A percentile compares a stretch with the other conserved stretches of the same genome.
Conservation (phyloP, 768 basidiomycete species). For the Lepiota subincarnata region DNA sequence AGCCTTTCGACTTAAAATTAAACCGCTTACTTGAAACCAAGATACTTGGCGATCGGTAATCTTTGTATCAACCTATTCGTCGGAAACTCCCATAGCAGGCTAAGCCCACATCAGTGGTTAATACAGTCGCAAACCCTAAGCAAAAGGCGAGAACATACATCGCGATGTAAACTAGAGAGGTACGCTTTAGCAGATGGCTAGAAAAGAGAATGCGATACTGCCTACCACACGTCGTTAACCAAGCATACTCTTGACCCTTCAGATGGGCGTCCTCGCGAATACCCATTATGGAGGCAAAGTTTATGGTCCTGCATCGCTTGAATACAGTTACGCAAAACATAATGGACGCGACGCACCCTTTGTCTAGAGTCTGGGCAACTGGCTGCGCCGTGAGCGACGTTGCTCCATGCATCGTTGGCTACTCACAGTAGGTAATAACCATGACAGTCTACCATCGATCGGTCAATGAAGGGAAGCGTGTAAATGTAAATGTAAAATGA, state of each 20-base stretch:
- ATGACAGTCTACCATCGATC: slow-evolving; percentile 29
- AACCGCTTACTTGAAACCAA: slow-evolving; percentile 35
- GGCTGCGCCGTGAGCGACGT: not conserved
- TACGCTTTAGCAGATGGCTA: not conserved
- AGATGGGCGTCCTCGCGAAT: slow-evolving; percentile 40
- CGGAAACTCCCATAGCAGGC: slow-evolving; percentile 42
- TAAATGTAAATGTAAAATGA: not conserved
- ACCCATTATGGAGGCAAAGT: slow-evolving; percentile 46
- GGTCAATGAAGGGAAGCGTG: not conserved
- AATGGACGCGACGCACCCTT: slow-evolving; percentile 26
- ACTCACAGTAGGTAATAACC: slow-evolving; percentile 42
- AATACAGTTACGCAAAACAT: no score
- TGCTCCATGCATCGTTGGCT: not conserved
- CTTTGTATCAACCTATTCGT: slow-evolving; percentile 45
- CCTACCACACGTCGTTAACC: slow-evolving; percentile 45
- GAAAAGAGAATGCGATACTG: not conserved
- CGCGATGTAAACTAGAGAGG: slow-evolving; percentile 33
- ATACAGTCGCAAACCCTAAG: not conserved
- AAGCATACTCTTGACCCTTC: slow-evolving; percentile 46
- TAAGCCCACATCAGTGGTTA: slow-evolving; percentile 10
- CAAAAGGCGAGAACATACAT: slow-evolving; percentile 23
- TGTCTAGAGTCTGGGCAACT: slow-evolving; percentile 44
- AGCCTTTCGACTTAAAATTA: not conserved
- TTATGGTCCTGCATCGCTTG: slow-evolving; percentile 30
- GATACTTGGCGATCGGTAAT: slow-evolving; percentile 46